Percentiles rank a stretch among this genome's conserved stretches.
These are phyloP conservation scores for Pestalotiopsis sp. DNA, from an alignment of 2,329 filamentous ascomycete species.

Conservation along the genomic window DNA sequence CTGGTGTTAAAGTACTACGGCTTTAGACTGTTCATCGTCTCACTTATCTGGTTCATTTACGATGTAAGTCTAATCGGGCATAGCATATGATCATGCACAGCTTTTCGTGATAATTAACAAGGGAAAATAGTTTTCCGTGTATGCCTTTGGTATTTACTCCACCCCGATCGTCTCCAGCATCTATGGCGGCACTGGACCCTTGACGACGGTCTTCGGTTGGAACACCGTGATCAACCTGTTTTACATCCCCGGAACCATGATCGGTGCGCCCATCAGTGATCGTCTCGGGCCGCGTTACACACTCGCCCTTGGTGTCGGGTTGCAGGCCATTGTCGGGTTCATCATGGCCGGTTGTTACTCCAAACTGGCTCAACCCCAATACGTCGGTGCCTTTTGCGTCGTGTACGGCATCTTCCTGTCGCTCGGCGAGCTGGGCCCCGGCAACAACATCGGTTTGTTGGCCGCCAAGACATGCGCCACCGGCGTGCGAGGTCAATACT, in stretches of 20 bases:
- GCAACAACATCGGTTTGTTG: slow-evolving; percentile 87
- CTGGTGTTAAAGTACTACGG: slow-evolving; percentile 70
- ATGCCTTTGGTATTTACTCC: slow-evolving; percentile 86
- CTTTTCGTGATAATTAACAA: slow-evolving; percentile 6
- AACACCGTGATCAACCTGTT: slow-evolving; percentile 87
- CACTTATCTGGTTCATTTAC: slow-evolving; percentile 83
- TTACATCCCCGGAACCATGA: slow-evolving; percentile 80
- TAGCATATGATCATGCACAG: neutral
- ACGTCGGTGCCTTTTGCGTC: slow-evolving; percentile 76
- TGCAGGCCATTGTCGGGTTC: slow-evolving; percentile 81
- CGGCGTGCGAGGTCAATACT: slow-evolving; percentile 76
- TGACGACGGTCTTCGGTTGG: slow-evolving; percentile 86
- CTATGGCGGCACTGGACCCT: slow-evolving; percentile 56
- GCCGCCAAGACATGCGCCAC: slow-evolving; percentile 89
- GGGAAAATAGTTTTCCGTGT: slow-evolving; percentile 67
- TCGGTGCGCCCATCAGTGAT: slow-evolving; percentile 78
- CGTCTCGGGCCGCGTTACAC: slow-evolving; percentile 77
- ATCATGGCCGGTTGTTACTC: slow-evolving; percentile 83
- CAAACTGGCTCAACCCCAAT: slow-evolving; percentile 64
- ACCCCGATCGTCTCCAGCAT: slow-evolving; percentile 71
- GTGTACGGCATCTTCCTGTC: slow-evolving; percentile 79
- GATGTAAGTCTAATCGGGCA: slow-evolving; percentile 48
- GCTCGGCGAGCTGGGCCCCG: slow-evolving; percentile 80
- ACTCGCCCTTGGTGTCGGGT: slow-evolving; percentile 68
- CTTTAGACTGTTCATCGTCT: slow-evolving; percentile 69